These are phyloP conservation scores for Globisporangium orthogonon DNA, from an alignment of 352 stramenopile genomes.

Conservation along the genomic window DNA sequence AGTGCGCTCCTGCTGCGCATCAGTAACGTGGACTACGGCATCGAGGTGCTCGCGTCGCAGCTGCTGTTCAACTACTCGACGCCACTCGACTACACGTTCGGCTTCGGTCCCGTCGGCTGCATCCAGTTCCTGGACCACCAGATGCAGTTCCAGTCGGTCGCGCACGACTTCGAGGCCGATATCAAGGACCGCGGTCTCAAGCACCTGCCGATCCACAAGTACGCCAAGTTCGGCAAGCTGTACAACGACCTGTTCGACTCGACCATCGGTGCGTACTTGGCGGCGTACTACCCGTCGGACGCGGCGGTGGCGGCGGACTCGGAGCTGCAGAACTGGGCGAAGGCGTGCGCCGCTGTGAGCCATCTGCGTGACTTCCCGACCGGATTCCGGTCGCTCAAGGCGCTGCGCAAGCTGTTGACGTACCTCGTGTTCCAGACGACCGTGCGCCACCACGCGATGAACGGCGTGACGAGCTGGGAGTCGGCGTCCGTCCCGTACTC, in stretches of 20 bases:
- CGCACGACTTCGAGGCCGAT: slow-evolving; percentile 3
- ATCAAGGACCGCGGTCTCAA: slow-evolving; percentile 3
- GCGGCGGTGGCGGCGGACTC: slow-evolving; percentile 4
- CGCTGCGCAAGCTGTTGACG: slow-evolving; percentile 17
- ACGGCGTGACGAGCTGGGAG: slow-evolving; percentile 38
- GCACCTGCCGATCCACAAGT: slow-evolving; percentile 7
- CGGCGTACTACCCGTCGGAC: neutral
- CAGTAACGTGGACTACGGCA: slow-evolving; percentile 29
- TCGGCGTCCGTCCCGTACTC: slow-evolving; percentile 32
- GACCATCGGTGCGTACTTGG: neutral
- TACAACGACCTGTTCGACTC: neutral
- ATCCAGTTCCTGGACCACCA: slow-evolving; percentile 18
- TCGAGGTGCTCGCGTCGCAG: slow-evolving; percentile 26
- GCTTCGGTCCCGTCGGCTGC: slow-evolving; percentile 27
- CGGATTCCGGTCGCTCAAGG: slow-evolving; percentile 6
- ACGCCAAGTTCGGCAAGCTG: slow-evolving; percentile 3
- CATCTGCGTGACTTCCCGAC: slow-evolving; percentile 29
- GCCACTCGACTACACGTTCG: slow-evolving; percentile 35
- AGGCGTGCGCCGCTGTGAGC: slow-evolving; percentile 14
- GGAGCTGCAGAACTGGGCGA: slow-evolving; percentile 27
- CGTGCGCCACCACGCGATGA: slow-evolving; percentile 55
- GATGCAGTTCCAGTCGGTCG: neutral
- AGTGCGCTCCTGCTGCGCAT: slow-evolving; percentile 27
- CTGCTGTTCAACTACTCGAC: slow-evolving; percentile 37
- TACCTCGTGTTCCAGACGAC: slow-evolving; percentile 31